Conservation (phyloP, 108 stramenopile genomes). For the Mayamaea pseudoterrestris region DNA sequence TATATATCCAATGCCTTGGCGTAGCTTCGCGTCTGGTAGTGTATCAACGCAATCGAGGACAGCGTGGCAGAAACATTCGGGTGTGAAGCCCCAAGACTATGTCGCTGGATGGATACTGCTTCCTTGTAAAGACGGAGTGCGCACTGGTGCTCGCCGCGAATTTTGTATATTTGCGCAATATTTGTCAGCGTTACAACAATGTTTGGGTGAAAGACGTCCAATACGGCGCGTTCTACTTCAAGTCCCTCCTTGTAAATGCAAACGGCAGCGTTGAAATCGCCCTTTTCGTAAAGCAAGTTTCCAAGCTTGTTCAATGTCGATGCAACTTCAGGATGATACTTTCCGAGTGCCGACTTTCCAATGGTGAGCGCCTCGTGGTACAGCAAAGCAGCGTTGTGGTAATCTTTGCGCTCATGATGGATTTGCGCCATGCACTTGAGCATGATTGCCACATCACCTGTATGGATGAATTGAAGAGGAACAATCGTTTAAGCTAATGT, state of each 20-base stretch:
- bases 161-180: conserved; percentile 53
- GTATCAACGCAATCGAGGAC: conserved; percentile 37
- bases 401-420: conserved; percentile 39
- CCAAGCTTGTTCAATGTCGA: conserved; percentile 49
- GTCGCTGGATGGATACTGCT: conserved; percentile 29
- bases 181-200: conserved; percentile 55
- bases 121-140: conserved; percentile 33
- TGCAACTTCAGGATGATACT: conserved; percentile 41
- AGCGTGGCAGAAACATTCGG: conserved; percentile 30
- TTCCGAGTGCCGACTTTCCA: conserved; percentile 30
- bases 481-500: too few relatives aligned
- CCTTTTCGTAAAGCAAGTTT: conserved; percentile 46
- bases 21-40: conserved; percentile 33
- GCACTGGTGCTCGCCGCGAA: conserved; percentile 15
- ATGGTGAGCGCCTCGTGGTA: conserved; percentile 26
- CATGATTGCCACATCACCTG: conserved; percentile 43
- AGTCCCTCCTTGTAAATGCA: conserved; percentile 35
- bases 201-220: conserved; percentile 32
- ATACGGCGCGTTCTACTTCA: conserved; percentile 40
- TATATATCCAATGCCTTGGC: conserved; percentile 34
- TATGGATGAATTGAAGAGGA: too few relatives aligned
- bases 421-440: conserved; percentile 56
- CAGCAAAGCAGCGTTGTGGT: conserved; percentile 17
- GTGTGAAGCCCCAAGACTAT: conserved; percentile 17
- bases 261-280: conserved; percentile 35